A percentile compares a stretch with the other conserved stretches of the same genome.
Conservation (phyloP, 2,329 filamentous ascomycete species). For the Sclerotinia nivalis region DNA sequence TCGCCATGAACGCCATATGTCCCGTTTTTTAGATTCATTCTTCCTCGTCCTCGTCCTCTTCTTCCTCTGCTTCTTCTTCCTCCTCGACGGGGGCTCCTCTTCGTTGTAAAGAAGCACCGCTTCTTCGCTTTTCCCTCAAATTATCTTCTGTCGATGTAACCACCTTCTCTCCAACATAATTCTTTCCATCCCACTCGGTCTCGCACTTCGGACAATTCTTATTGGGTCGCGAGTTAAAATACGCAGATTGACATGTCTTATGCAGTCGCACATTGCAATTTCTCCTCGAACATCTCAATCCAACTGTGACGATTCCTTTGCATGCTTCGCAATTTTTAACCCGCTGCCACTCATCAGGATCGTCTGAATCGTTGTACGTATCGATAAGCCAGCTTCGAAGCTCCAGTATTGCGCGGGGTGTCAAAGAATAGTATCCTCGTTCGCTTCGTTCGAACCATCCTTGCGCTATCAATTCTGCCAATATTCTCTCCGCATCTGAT, state of each 20-base stretch:
- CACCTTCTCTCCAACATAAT: conserved; percentile 41
- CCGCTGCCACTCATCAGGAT: conserved; percentile 62
- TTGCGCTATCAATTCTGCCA: conserved; percentile 70
- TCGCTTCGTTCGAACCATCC: conserved; percentile 81
- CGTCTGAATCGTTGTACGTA: conserved; percentile 79
- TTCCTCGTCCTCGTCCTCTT: conserved; percentile 19
- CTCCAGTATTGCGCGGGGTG: conserved; percentile 80
- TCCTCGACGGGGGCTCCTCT: conserved; percentile 27
- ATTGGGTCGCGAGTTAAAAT: conserved; percentile 61
- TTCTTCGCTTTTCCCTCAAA: conserved; percentile 39
- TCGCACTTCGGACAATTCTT: conserved; percentile 65
- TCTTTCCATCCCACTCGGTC: conserved; percentile 48
- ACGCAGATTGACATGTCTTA: conserved; percentile 71
- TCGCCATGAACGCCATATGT: conserved; percentile 8
- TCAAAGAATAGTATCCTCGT: conserved; percentile 72
- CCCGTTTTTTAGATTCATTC: neutral
- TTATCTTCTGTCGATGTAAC: conserved; percentile 41
- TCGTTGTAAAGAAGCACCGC: conserved; percentile 27
- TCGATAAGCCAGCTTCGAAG: conserved; percentile 80
- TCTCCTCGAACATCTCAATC: conserved; percentile 70
- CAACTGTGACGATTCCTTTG: conserved; percentile 83
- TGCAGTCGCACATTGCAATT: conserved; percentile 73
- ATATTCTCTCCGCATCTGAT: conserved; percentile 72
- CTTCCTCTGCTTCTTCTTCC: conserved; percentile 26
- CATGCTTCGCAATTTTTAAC: conserved; percentile 90